Evolutionary conservation across 192 early-diverging fungal species (phyloP).

Genomic region (Coemansia aciculifera): DNA sequence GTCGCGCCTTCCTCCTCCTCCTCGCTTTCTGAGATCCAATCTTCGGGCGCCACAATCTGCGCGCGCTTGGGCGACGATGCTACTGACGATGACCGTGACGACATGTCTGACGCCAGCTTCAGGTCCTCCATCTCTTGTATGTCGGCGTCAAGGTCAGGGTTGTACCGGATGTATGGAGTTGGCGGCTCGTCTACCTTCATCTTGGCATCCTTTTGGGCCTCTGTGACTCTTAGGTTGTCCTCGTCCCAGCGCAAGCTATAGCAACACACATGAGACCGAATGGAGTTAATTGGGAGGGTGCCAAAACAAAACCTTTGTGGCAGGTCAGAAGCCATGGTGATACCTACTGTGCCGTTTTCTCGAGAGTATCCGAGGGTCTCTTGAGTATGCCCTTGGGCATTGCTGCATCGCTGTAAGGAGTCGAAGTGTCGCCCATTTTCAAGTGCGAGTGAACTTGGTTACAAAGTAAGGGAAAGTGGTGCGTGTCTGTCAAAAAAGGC

Average conservation of each 20-base stretch:
- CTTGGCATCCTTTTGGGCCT: conserved; percentile 83
- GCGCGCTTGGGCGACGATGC: conserved; percentile 59
- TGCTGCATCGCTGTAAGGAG: conserved; percentile 15
- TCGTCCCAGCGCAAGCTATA: conserved; percentile 91
- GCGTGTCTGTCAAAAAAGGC: neutral
- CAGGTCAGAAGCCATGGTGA: neutral
- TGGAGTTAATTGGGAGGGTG: neutral
- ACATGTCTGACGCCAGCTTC: conserved; percentile 32
- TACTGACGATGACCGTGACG: conserved; percentile 48
- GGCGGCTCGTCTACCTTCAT: conserved; percentile 98
- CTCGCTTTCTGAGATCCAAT: conserved; percentile 49
- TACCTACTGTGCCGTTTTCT: conserved; percentile 43
- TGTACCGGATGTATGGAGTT: conserved; percentile 92
- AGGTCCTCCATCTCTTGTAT: conserved; percentile 49
- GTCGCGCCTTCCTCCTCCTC: conserved; percentile 31
- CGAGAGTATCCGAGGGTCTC: conserved; percentile 22
- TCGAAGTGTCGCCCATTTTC: conserved; percentile 6
- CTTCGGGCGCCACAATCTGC: conserved; percentile 38
- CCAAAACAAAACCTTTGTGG: neutral
- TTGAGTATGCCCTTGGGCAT: conserved; percentile 57
- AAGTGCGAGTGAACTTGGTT: neutral
- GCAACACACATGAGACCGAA: neutral
- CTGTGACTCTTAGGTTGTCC: conserved; percentile 85
- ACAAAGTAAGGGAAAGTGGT: neutral
- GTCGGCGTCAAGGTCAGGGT: conserved; percentile 75